phyloP scores from a whole-genome alignment of 2,329 filamentous ascomycete genomes.

The Aspergillus sp. region DNA sequence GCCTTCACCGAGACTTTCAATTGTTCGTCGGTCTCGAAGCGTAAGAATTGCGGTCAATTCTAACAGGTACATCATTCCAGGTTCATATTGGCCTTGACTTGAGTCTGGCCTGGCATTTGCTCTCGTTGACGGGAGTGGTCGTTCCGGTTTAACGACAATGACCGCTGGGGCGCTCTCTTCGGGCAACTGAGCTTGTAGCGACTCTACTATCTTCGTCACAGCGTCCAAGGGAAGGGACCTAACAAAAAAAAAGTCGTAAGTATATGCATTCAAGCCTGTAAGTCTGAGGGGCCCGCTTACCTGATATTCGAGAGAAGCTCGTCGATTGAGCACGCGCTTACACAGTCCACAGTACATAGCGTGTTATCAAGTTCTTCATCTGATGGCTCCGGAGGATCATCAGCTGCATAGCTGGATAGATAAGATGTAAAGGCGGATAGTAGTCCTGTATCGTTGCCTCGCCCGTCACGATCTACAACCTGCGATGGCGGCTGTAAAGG shows the following conservation, averaged over 20 bases:
- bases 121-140: conserved; percentile 60
- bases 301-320: conserved; percentile 80
- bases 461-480: conserved; percentile 82
- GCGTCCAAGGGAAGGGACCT: conserved; percentile 63
- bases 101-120: conserved; percentile 56
- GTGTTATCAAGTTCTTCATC: conserved; percentile 97
- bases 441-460: conserved; percentile 75
- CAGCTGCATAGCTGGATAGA: conserved; percentile 96
- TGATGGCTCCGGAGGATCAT: conserved; percentile 95
- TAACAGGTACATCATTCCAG: conserved; percentile 82
- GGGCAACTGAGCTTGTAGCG: conserved; percentile 79
- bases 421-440: conserved; percentile 96
- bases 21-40: conserved; percentile 70
- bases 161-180: conserved; percentile 79
- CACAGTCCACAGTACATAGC: conserved; percentile 88
- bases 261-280: conserved; percentile 7
- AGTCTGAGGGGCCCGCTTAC: conserved; percentile 50
- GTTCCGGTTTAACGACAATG: conserved; percentile 87
- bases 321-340: conserved; percentile 83
- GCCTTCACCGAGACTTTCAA: conserved; percentile 71
- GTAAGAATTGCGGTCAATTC: conserved; percentile 84
- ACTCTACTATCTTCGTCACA: conserved; percentile 64
- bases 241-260: not conserved
- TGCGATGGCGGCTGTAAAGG: conserved; percentile 89
- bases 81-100: conserved; percentile 72